Evolutionary conservation across 2,329 filamentous ascomycete species (phyloP).

Genomic region (Trichoderma lentiforme): DNA sequence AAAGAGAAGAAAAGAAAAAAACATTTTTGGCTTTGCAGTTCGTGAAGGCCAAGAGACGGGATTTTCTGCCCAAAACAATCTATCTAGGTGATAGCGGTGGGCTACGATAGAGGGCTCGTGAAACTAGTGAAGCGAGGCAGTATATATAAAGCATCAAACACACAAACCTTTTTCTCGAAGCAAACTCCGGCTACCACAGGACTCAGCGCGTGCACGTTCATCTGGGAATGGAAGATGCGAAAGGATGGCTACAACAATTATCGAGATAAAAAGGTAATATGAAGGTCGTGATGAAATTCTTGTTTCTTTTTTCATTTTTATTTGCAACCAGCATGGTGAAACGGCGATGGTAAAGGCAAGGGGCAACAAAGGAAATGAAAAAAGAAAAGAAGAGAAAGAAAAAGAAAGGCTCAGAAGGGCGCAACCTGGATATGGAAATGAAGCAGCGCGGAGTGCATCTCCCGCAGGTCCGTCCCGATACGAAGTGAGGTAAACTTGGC

Average conservation of each 20-base stretch:
- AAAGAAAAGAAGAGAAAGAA: not conserved
- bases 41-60: slow-evolving; percentile 9
- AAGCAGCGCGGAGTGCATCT: not conserved
- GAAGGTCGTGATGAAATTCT: not conserved
- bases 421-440: not conserved
- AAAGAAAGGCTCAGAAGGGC: not conserved
- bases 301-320: not conserved
- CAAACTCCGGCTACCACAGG: not conserved
- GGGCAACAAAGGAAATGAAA: not conserved
- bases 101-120: not conserved
- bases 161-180: slow-evolving; percentile 9
- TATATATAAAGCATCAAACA: slow-evolving; percentile 20
- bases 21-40: not conserved
- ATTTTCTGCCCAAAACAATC: not conserved
- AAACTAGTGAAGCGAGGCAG: slow-evolving; percentile 18
- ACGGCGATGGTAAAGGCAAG: not conserved
- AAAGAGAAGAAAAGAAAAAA: not conserved
- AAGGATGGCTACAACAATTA: not conserved
- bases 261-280: not conserved
- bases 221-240: not conserved
- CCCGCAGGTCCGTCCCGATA: not conserved
- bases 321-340: not conserved
- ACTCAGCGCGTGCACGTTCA: slow-evolving; percentile 5
- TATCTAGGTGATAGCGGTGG: slow-evolving; percentile 1
- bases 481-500: slow-evolving; percentile 6